Base-by-base conservation (phyloP, 345 rosid genomes). In the Brassica carinata region DNA sequence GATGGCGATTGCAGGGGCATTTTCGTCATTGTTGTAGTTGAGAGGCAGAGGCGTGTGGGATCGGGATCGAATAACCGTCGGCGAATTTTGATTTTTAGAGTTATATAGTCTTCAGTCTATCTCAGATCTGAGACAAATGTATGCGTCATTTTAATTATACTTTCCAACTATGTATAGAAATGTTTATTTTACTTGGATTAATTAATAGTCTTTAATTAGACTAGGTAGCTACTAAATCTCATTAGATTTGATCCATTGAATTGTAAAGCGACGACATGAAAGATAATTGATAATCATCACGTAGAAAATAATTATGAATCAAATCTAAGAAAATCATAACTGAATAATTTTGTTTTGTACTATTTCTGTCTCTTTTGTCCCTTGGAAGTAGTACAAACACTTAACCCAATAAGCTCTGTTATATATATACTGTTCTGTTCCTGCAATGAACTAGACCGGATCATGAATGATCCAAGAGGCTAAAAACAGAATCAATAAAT, bases 1-100 rank as follows among this genome's bases (percentile, higher is more conserved):
- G 78, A 83, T 17, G 79, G 73, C 45, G 61, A 69, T 67, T 38
- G 77, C 7, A 63, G 36, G 51, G 92, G 81, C 51, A 45, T 59
- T 55, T 83, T 88, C 85, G 87, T 83, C 94, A 88, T 88, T 77
- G 80, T 4, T 4, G 61, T 7, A 4, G 33, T 33, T 9, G 29
- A 9, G 23, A 5, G 3, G 7, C 9, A 9, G 17, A 18, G 58
- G 68, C 75, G 75, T 34, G 75, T 27, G 14, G 3, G 48, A 15
- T 65, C 26, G 8, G 3, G 51, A 80, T 51, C 55, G 38, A 17
- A 27, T 63, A 74, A 57, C 34, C 71, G 83, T 80, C 79, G 63
- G 34, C 75, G 59, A 69, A 59, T 74, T 48, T 53, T 74, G 79
- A 33, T 62, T 18, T 53, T 0, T 5, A 29, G 18, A 15, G 7